These are phyloP conservation scores for Silene noctiflora DNA, from an alignment of 179 eudicot species.

Conservation along the genomic window DNA sequence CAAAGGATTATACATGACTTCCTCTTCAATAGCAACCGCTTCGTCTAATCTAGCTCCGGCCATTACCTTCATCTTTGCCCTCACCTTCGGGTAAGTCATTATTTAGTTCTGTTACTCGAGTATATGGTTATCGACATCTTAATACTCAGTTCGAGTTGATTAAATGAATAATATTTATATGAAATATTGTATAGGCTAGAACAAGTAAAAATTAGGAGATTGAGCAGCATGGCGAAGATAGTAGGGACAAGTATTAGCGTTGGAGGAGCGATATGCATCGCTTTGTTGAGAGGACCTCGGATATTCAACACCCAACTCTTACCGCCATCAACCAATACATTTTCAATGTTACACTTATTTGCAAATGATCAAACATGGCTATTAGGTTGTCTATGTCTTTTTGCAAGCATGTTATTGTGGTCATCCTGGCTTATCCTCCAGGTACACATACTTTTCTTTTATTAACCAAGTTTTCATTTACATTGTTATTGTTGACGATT, in stretches of 20 bases:
- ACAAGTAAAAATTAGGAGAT: slow-evolving; percentile 20
- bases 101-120: not conserved
- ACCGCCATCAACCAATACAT: not conserved
- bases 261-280: slow-evolving; percentile 30
- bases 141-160: no score
- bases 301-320: slow-evolving; percentile 18
- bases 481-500: no score
- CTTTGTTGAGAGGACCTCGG: slow-evolving; percentile 25
- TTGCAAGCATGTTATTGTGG: slow-evolving; percentile 26
- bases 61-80: slow-evolving; percentile 53
- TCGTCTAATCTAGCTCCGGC: slow-evolving; percentile 52
- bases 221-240: slow-evolving; percentile 28
- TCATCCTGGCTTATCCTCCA: slow-evolving; percentile 29
- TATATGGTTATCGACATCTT: no score
- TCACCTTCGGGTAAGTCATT: slow-evolving; percentile 42
- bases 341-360: slow-evolving; percentile 1
- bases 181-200: slow-evolving; percentile 16
- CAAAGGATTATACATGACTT: slow-evolving; percentile 47
- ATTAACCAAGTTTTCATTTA: no score
- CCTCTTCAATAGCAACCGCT: slow-evolving; percentile 58
- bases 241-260: slow-evolving; percentile 24
- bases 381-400: slow-evolving; percentile 21
- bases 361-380: slow-evolving; percentile 21
- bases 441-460: slow-evolving; percentile 4
- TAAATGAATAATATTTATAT: no score